Conservation (phyloP, 768 basidiomycete genomes). For the Boletus sp. region DNA sequence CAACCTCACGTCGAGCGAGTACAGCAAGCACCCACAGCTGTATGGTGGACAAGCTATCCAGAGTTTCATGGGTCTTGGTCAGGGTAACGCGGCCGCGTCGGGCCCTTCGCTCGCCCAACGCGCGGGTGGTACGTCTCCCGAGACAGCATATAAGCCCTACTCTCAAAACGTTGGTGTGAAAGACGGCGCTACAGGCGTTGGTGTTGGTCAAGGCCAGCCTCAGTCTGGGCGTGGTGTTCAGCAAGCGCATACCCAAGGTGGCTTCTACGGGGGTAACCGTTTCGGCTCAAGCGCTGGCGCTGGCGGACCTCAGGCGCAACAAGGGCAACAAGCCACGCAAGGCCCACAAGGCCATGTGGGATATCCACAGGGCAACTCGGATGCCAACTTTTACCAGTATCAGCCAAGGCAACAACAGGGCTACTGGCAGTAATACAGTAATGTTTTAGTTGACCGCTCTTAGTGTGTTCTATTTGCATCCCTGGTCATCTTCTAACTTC, state of each 20-base stretch:
- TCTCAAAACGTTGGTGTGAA: conserved; percentile 50
- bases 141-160: conserved; percentile 75
- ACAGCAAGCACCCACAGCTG: conserved; percentile 44
- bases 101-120: conserved; percentile 49
- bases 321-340: conserved; percentile 37
- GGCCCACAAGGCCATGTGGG: conserved; percentile 43
- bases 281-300: conserved; percentile 44
- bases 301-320: conserved; percentile 49
- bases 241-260: conserved; percentile 41
- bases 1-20: conserved; percentile 41
- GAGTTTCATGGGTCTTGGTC: conserved; percentile 67
- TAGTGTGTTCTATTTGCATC: not conserved
- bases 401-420: conserved; percentile 65
- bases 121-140: conserved; percentile 57
- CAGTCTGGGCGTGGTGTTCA: conserved; percentile 46
- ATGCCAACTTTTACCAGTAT: conserved; percentile 71
- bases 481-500: conserved; percentile 5
- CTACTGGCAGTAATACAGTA: conserved; percentile 43
- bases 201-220: conserved; percentile 36
- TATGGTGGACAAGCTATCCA: conserved; percentile 61
- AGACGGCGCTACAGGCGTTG: conserved; percentile 52
- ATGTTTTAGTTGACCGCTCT: conserved; percentile 10
- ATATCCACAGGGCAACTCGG: conserved; percentile 54
- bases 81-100: conserved; percentile 38
- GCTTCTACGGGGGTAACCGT: conserved; percentile 45